phyloP scores from a whole-genome alignment of 2,329 filamentous ascomycete genomes.

The Sporothrix schenckii region DNA sequence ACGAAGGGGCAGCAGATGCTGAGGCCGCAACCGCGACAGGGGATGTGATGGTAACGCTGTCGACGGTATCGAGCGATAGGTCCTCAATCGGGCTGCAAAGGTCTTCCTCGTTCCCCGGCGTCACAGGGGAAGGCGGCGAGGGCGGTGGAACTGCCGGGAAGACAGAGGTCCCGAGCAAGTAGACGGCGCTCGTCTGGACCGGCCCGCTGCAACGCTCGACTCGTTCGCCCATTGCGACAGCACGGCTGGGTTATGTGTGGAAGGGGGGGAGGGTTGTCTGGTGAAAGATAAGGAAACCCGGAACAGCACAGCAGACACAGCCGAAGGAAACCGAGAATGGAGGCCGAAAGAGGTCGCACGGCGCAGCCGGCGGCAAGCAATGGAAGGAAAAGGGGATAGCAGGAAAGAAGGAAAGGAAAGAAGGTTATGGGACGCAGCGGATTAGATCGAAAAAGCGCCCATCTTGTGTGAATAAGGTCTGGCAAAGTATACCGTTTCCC shows the following conservation, averaged over 20 bases:
- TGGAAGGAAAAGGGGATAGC: neutral
- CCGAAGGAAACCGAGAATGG: neutral
- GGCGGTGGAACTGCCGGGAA: slow-evolving; percentile 51
- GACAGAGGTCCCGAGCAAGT: slow-evolving; percentile 48
- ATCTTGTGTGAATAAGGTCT: neutral
- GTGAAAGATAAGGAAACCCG: neutral
- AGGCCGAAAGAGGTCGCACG: neutral
- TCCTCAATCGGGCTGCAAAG: slow-evolving; percentile 47
- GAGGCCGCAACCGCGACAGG: neutral
- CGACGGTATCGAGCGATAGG: slow-evolving; percentile 44
- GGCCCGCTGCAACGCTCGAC: slow-evolving; percentile 36
- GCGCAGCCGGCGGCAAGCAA: neutral
- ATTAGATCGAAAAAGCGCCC: slow-evolving; percentile 2
- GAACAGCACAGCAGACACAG: neutral
- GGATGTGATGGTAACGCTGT: slow-evolving; percentile 27
- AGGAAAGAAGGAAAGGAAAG: neutral
- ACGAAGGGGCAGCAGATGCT: neutral
- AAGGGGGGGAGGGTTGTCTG: neutral
- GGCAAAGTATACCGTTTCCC: neutral
- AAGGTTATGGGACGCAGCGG: neutral
- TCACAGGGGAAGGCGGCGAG: slow-evolving; percentile 54
- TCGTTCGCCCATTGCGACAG: slow-evolving; percentile 32
- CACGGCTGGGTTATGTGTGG: neutral
- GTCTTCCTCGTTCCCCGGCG: slow-evolving; percentile 41
- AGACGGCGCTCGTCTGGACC: slow-evolving; percentile 57